Conservation (phyloP, 2,329 filamentous ascomycete species). For the Whalleya microplaca region DNA sequence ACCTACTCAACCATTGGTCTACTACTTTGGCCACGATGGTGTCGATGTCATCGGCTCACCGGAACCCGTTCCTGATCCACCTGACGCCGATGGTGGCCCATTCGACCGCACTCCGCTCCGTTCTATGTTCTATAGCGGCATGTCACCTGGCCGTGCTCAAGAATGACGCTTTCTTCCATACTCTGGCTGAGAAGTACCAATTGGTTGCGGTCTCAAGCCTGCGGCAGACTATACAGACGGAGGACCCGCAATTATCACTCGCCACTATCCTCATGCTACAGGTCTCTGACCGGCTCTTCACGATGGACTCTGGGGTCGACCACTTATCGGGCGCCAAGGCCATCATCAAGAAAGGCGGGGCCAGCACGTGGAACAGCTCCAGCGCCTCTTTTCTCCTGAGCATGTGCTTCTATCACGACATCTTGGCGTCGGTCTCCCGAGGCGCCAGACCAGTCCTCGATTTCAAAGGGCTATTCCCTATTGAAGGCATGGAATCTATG, state of each 20-base stretch:
- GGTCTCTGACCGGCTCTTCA: conserved; percentile 37
- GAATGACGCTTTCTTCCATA: conserved; percentile 25
- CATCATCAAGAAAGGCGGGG: conserved; percentile 30
- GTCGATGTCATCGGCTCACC: conserved; percentile 32
- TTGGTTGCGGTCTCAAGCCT: conserved; percentile 29
- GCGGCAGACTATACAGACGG: conserved; percentile 24
- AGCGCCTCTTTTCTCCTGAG: conserved; percentile 35
- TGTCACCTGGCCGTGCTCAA: conserved; percentile 35
- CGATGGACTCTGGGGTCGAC: conserved; percentile 33
- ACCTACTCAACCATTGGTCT: conserved; percentile 38
- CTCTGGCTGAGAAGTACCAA: conserved; percentile 29
- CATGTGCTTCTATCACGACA: conserved; percentile 38
- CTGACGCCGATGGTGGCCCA: conserved; percentile 37
- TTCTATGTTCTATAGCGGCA: conserved; percentile 38
- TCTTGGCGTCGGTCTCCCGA: conserved; percentile 36
- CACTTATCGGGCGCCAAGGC: conserved; percentile 37
- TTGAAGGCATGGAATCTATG: conserved; percentile 28
- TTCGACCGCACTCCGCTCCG: conserved; percentile 33
- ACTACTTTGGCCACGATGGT: conserved; percentile 32
- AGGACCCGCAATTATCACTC: conserved; percentile 33
- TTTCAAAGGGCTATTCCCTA: conserved; percentile 16
- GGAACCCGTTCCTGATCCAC: conserved; percentile 37
- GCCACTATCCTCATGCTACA: conserved; percentile 38
- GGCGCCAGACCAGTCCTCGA: conserved; percentile 32
- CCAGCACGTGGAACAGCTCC: conserved; percentile 24